Conservation (phyloP, 2,329 filamentous ascomycete genomes). For the Nemania sp. region DNA sequence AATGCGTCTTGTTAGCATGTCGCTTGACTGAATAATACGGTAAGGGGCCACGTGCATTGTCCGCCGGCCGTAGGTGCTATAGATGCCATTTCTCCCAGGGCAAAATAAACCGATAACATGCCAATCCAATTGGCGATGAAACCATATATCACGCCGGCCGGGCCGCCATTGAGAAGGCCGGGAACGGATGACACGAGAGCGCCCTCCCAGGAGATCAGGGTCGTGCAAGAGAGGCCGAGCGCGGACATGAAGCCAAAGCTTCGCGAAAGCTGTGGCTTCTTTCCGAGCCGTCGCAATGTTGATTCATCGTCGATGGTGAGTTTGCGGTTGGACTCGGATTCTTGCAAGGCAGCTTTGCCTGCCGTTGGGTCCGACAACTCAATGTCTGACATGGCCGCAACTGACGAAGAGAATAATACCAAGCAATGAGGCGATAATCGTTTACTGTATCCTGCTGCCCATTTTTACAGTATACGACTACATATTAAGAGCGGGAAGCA, state of each 20-base stretch:
- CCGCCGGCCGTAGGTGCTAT: constrained; percentile 32
- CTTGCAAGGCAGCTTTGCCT: no score
- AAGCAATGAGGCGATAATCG: no score
- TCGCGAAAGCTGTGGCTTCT: constrained; percentile 25
- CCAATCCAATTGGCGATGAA: constrained; percentile 53
- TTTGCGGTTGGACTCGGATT: no score
- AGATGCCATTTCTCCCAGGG: constrained; percentile 30
- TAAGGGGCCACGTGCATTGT: background rate
- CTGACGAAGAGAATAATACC: no score
- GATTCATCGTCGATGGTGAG: no score
- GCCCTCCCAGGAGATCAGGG: constrained; percentile 30
- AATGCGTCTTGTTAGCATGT: background rate
- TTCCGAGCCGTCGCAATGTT: constrained; percentile 27
- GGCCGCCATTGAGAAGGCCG: constrained; percentile 53
- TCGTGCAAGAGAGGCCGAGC: constrained; percentile 28
- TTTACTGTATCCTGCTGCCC: no score
- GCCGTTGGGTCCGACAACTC: no score
- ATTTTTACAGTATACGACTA: no score
- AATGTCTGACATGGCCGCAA: no score
- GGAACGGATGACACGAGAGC: constrained; percentile 45
- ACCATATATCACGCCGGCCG: constrained; percentile 56
- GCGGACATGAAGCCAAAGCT: constrained; percentile 30
- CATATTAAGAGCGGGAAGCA: no score
- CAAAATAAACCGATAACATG: constrained; percentile 46
- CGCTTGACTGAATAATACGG: background rate